A percentile compares a stretch with the other conserved stretches of the same genome.
Evolutionary conservation across 106 monocot genomes (phyloP).

Genomic region (Agapanthus africanus): DNA sequence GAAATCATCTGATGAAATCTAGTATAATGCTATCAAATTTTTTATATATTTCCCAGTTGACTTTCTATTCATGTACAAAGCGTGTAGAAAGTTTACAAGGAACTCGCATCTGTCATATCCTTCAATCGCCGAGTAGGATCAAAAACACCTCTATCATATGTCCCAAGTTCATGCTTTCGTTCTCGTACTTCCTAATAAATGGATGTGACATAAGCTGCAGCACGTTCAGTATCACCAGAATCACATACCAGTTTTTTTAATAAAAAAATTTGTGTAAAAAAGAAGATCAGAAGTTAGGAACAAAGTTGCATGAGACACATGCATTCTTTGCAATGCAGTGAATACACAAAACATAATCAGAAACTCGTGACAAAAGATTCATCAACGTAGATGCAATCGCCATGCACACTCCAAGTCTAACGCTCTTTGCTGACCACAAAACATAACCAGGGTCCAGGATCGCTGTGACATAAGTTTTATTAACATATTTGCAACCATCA

Average conservation of each 20-base stretch:
- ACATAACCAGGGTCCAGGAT: too few relatives aligned
- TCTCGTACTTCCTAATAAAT: conserved; percentile 78
- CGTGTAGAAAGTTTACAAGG: conserved; percentile 8
- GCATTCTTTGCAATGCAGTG: too few relatives aligned
- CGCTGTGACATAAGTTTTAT: too few relatives aligned
- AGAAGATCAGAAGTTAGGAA: too few relatives aligned
- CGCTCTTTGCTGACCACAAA: too few relatives aligned
- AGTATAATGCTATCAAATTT: neutral
- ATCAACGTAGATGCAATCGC: neutral
- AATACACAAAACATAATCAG: too few relatives aligned
- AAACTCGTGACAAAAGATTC: too few relatives aligned
- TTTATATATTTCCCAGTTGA: neutral
- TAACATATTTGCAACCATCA: too few relatives aligned
- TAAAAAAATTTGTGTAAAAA: too few relatives aligned
- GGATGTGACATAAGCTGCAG: conserved; percentile 91
- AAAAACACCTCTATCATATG: conserved; percentile 62
- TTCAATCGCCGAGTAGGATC: conserved; percentile 74
- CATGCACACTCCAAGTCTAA: neutral
- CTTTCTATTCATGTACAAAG: neutral
- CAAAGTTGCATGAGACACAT: too few relatives aligned
- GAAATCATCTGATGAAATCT: conserved; percentile 6
- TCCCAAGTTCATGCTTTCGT: conserved; percentile 46
- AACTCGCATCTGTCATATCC: conserved; percentile 85
- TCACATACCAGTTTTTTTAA: too few relatives aligned
- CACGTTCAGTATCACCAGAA: conserved; percentile 14